Conservation (phyloP, 78 protist species). For the Salpingoeca rosetta region DNA sequence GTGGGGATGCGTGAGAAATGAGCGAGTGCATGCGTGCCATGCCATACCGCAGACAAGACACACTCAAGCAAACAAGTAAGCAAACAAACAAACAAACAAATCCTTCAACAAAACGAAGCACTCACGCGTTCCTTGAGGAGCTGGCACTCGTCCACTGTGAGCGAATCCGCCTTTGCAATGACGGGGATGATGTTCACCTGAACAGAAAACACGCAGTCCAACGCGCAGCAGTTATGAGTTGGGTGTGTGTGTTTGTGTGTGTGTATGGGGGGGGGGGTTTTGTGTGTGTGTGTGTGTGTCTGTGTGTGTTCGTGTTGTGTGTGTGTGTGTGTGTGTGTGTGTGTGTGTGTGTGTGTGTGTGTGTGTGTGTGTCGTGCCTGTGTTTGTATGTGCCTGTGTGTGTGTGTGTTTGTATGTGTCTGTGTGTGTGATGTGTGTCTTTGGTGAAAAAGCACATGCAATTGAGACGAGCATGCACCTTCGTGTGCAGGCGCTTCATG, state of each 20-base stretch:
- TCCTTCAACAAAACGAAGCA: no score
- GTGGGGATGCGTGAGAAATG: neutral
- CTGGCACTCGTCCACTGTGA: neutral
- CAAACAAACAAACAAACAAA: neutral
- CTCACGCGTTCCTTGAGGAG: neutral
- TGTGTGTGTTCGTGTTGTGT: neutral
- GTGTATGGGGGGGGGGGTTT: no score
- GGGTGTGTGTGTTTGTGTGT: no score
- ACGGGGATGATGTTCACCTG: conserved; percentile 39
- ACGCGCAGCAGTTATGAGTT: no score
- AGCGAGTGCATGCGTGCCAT: neutral
- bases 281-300: no score
- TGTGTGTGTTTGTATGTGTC: no score
- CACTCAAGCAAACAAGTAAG: neutral
- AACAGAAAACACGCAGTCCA: neutral
- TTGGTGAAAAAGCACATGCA: neutral
- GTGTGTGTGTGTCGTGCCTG: no score
- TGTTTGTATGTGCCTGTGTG: no score
- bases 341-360: no score
- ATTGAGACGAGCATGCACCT: no score
- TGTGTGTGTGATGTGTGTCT: no score
- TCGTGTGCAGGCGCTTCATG: neutral
- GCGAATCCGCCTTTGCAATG: conserved; percentile 26
- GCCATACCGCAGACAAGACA: neutral
- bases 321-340: no score